Evolutionary conservation across 2,329 filamentous ascomycete genomes (phyloP).

Genomic region (Herpotrichia juniperi): DNA sequence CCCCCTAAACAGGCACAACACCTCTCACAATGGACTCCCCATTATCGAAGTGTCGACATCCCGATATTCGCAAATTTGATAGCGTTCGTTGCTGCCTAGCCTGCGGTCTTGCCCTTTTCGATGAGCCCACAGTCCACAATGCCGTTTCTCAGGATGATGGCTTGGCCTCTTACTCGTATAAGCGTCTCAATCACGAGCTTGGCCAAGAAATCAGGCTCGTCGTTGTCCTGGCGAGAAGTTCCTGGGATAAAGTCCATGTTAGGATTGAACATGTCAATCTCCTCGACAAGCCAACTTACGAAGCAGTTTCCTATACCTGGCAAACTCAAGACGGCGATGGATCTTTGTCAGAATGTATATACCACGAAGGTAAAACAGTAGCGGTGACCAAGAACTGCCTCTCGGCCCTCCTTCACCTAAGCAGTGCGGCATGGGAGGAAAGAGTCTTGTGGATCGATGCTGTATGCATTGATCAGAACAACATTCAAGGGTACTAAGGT

Average conservation of each 20-base stretch:
- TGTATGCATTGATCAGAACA: conserved; percentile 26
- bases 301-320: conserved; percentile 31
- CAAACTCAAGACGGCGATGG: conserved; percentile 10
- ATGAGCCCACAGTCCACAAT: background rate
- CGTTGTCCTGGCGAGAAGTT: conserved; percentile 11
- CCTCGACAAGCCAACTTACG: conserved; percentile 19
- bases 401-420: conserved; percentile 11
- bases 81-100: too few relatives aligned
- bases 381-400: conserved; percentile 14
- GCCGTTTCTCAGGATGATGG: background rate
- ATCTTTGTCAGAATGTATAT: conserved; percentile 2
- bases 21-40: too few relatives aligned
- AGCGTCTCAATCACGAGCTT: conserved; percentile 12
- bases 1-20: too few relatives aligned
- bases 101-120: too few relatives aligned
- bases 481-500: too few relatives aligned
- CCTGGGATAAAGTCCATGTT: conserved; percentile 9
- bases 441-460: conserved; percentile 27
- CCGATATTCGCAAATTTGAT: too few relatives aligned
- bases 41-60: too few relatives aligned
- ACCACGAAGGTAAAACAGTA: conserved; percentile 2
- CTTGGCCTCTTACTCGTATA: conserved; percentile 7
- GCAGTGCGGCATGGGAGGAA: background rate
- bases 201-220: conserved; percentile 23
- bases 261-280: conserved; percentile 21